Evolutionary conservation across 1,284 basidiomycete genomes (phyloP).

Genomic region (Boletus smithii): DNA sequence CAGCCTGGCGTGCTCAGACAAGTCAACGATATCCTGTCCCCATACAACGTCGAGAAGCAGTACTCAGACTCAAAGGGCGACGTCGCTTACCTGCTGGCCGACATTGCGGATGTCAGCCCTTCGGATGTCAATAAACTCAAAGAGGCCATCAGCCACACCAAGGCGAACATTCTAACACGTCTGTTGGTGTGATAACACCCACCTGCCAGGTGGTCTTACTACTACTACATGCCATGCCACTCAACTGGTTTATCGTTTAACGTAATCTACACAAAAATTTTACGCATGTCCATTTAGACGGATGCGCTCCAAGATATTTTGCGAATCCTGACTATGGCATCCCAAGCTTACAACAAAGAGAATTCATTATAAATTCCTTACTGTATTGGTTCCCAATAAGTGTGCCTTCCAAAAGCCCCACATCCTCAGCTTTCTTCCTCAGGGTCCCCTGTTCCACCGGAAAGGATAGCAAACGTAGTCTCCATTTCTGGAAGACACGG

Average conservation of each 20-base stretch:
- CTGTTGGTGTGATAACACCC: conserved; percentile 57
- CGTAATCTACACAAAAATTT: conserved; percentile 8
- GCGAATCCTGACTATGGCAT: not conserved
- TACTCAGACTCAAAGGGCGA: conserved; percentile 96
- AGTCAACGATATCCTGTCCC: conserved; percentile 90
- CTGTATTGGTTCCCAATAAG: not conserved
- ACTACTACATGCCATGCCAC: conserved; percentile 21
- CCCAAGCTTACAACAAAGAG: conserved; percentile 5
- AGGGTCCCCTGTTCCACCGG: conserved; percentile 87
- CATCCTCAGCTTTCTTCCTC: conserved; percentile 67
- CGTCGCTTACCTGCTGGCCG: conserved; percentile 92
- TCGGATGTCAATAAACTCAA: conserved; percentile 81
- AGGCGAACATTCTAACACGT: conserved; percentile 85
- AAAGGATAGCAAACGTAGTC: conserved; percentile 90
- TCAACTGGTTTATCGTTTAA: conserved; percentile 31
- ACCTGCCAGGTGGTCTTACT: too few relatives aligned
- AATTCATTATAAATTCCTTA: conserved; percentile 9
- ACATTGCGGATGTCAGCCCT: conserved; percentile 88
- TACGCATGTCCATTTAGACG: conserved; percentile 9
- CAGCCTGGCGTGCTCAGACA: conserved; percentile 95
- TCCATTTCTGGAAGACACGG: conserved; percentile 98
- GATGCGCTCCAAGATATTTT: not conserved
- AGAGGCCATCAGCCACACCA: conserved; percentile 79
- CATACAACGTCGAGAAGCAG: conserved; percentile 99
- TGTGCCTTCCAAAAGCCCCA: not conserved